Conservation (phyloP, 1,284 basidiomycete genomes). For the Austroboletus novae-zelandiae region DNA sequence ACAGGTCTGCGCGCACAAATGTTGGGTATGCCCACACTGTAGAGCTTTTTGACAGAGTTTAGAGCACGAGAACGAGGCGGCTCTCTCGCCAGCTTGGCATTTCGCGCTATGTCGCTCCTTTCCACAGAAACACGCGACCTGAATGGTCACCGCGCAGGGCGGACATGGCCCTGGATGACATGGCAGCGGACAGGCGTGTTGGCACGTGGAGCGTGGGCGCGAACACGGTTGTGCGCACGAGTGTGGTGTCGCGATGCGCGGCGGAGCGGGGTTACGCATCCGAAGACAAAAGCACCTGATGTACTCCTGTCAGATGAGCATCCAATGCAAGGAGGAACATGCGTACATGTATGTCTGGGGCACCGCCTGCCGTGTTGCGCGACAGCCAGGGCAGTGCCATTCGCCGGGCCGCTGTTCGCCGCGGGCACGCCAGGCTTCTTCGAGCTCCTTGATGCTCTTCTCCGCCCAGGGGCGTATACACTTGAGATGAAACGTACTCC, state of each 20-base stretch:
- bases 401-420: slow-evolving; percentile 68
- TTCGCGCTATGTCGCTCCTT: slow-evolving; percentile 59
- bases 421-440: slow-evolving; percentile 72
- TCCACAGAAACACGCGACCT: slow-evolving; percentile 65
- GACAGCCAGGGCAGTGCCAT: slow-evolving; percentile 90
- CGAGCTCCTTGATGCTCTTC: slow-evolving; percentile 75
- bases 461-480: slow-evolving; percentile 78
- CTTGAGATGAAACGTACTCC: slow-evolving; percentile 81
- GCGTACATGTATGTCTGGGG: slow-evolving; percentile 68
- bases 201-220: slow-evolving; percentile 61
- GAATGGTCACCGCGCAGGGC: slow-evolving; percentile 55
- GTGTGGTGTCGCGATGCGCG: slow-evolving; percentile 75
- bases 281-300: slow-evolving; percentile 82
- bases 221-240: slow-evolving; percentile 81
- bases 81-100: slow-evolving; percentile 47
- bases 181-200: slow-evolving; percentile 68
- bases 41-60: slow-evolving; percentile 57
- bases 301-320: background rate
- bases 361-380: slow-evolving; percentile 63
- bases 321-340: no score
- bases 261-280: slow-evolving; percentile 65
- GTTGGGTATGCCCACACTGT: slow-evolving; percentile 61
- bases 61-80: slow-evolving; percentile 47
- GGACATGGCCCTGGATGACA: slow-evolving; percentile 83
- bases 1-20: slow-evolving; percentile 60